Base-by-base conservation (phyloP, 2,329 filamentous ascomycete genomes). In the Blastomyces silverae region DNA sequence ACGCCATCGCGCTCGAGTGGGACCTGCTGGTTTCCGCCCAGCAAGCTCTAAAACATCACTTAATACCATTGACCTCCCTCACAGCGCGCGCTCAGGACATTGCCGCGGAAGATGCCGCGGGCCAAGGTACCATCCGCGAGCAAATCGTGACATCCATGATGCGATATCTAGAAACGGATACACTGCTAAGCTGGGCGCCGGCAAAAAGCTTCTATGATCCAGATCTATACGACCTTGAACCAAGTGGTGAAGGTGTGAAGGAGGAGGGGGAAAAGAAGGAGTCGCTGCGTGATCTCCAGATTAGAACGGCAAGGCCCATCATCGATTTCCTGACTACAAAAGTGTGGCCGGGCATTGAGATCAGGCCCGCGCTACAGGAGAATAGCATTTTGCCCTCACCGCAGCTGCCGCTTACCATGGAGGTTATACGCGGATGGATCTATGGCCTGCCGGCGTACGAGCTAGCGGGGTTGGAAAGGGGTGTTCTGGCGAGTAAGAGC, bases 1-100 rank as follows among this genome's bases (percentile, higher is more conserved):
- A 87, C 56, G 90, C 91, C 64, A 87, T 99, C 67, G 94, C 93
- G 2, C 79, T 95, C 56, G 94, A 99, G 80, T 99, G 94, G 94
- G 92, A 97, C 75, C 82, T 89, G 60, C 84, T 99, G 66, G 84
- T 87, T 31, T 90, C 89, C 17, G 87, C 89, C 2, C 88, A 92
- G 73, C 91, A 97, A 77, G 91, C 92, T 0, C 84, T 92, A 50
- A 90, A 89, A 75, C 86, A 90, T 66, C 91, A 97, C 78, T 85
- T 95, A 59, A 93, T 97, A 69, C 94, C 94, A 17, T 81, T 99
- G 68, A 97, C 92, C 2, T 92, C 91, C 59, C 84, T 97, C 20
- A 82, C 88, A 28, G 91, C 91, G 67, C 88, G 94, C 57, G 93
- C 92, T 0, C 77, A 93, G 39, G 93, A 97, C 73, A 90, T 97